Evolutionary conservation across 1,139 yeast species (phyloP).

Genomic region (Chernovozyma aurita): DNA sequence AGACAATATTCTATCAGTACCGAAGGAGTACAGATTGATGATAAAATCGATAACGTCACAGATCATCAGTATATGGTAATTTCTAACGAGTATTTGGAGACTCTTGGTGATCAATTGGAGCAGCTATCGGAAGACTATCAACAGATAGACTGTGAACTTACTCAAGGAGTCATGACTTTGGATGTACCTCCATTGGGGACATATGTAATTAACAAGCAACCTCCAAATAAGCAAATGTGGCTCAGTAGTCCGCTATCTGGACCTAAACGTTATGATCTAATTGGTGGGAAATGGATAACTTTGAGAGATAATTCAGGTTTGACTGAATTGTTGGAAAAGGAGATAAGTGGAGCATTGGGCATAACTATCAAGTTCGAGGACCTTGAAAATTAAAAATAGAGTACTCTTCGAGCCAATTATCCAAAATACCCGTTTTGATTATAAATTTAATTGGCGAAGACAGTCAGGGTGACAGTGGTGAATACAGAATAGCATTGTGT

Average conservation of each 20-base stretch:
- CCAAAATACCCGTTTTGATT: neutral
- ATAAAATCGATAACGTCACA: constrained; percentile 43
- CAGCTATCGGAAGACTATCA: constrained; percentile 53
- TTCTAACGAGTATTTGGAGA: constrained; percentile 63
- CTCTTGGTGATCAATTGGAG: constrained; percentile 61
- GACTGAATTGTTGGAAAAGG: constrained; percentile 43
- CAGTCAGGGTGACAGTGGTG: no score
- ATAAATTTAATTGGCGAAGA: no score
- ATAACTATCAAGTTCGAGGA: constrained; percentile 23
- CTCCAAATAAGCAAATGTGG: constrained; percentile 94
- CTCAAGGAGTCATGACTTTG: constrained; percentile 79
- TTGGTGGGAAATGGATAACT: constrained; percentile 57
- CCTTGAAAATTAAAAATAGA: constrained; percentile 14
- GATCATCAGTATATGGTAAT: constrained; percentile 50
- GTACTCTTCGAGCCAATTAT: neutral
- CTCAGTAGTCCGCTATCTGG: constrained; percentile 89
- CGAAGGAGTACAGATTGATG: constrained; percentile 49
- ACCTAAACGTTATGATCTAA: constrained; percentile 65
- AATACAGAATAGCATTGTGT: no score
- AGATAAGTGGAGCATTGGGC: constrained; percentile 39
- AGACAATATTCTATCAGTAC: constrained; percentile 27
- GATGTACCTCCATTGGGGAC: constrained; percentile 66
- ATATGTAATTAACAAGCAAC: constrained; percentile 88
- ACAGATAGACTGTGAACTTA: constrained; percentile 70
- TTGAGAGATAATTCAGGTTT: constrained; percentile 51